Percentiles rank a stretch among this genome's conserved stretches.
Evolutionary conservation across 1,139 yeast species (phyloP).

Genomic region (Pichia sp.): DNA sequence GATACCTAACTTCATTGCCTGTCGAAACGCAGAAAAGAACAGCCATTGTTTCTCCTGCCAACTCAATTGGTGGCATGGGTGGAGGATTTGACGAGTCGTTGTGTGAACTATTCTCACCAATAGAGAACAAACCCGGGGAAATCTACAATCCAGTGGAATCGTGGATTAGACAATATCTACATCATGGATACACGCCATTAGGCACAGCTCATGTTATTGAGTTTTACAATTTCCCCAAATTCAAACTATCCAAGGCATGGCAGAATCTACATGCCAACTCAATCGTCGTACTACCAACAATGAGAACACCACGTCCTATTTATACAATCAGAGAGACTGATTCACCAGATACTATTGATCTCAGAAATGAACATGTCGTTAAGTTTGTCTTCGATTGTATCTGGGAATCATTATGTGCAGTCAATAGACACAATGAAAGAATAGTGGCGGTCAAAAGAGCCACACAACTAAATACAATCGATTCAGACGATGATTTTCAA

Average conservation of each 20-base stretch:
- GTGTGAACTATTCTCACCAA: slow-evolving; percentile 33
- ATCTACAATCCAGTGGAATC: slow-evolving; percentile 19
- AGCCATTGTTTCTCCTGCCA: slow-evolving; percentile 51
- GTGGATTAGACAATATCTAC: slow-evolving; percentile 9
- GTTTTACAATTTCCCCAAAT: slow-evolving; percentile 20
- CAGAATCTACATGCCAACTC: slow-evolving; percentile 30
- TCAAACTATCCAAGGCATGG: slow-evolving; percentile 30
- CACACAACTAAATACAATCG: slow-evolving; percentile 18
- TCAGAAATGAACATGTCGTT: slow-evolving; percentile 14
- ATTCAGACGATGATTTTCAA: slow-evolving; percentile 32
- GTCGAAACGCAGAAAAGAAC: slow-evolving; percentile 11
- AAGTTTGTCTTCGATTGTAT: slow-evolving; percentile 42
- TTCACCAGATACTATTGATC: neutral
- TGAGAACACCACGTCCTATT: slow-evolving; percentile 39
- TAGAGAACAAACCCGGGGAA: slow-evolving; percentile 21
- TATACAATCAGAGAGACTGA: slow-evolving; percentile 16
- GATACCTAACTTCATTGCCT: slow-evolving; percentile 5
- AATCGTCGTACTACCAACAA: slow-evolving; percentile 47
- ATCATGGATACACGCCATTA: slow-evolving; percentile 37
- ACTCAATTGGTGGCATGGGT: slow-evolving; percentile 48
- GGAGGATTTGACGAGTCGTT: slow-evolving; percentile 52
- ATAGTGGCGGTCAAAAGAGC: slow-evolving; percentile 4
- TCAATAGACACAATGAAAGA: slow-evolving; percentile 26
- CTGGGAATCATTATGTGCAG: slow-evolving; percentile 41
- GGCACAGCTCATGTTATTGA: slow-evolving; percentile 32